Percentiles rank a stretch among this genome's conserved stretches.
phyloP scores from a whole-genome alignment of 345 rosid genomes.

The Aquilaria yunnanensis region DNA sequence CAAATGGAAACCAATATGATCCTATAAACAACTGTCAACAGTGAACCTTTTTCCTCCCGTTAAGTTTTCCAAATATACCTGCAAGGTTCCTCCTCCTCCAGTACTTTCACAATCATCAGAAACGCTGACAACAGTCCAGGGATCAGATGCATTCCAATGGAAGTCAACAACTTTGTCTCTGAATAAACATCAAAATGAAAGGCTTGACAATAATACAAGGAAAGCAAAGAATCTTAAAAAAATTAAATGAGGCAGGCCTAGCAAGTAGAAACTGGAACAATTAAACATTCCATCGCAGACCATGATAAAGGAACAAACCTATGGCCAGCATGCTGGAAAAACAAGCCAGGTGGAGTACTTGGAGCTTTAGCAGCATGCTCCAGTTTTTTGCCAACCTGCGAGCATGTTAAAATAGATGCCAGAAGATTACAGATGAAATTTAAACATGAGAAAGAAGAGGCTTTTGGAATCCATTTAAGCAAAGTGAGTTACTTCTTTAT shows the following conservation, averaged over 20 bases:
- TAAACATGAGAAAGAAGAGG: neutral
- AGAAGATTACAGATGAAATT: neutral
- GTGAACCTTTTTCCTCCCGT: too few species aligned
- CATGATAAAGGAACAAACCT: slow-evolving; percentile 23
- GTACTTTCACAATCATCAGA: slow-evolving; percentile 95
- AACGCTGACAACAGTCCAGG: slow-evolving; percentile 95
- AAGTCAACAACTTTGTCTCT: slow-evolving; percentile 98
- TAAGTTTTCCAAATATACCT: slow-evolving; percentile 33
- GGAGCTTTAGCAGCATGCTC: slow-evolving; percentile 31
- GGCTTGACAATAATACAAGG: neutral
- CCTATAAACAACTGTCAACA: too few species aligned
- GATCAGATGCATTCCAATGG: slow-evolving; percentile 86
- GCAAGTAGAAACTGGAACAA: neutral
- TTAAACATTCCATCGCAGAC: neutral
- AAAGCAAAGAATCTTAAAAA: neutral
- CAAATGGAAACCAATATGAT: too few species aligned
- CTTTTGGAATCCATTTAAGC: neutral
- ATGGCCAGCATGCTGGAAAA: slow-evolving; percentile 77
- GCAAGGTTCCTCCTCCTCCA: slow-evolving; percentile 96
- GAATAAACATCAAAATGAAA: slow-evolving; percentile 5
- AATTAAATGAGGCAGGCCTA: neutral
- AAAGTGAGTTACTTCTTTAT: neutral
- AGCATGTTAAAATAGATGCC: neutral
- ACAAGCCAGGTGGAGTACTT: slow-evolving; percentile 46
- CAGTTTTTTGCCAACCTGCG: slow-evolving; percentile 44